Conservation (phyloP, 495 filamentous ascomycete genomes). For the Pseudomonodictys pantanalensis region DNA sequence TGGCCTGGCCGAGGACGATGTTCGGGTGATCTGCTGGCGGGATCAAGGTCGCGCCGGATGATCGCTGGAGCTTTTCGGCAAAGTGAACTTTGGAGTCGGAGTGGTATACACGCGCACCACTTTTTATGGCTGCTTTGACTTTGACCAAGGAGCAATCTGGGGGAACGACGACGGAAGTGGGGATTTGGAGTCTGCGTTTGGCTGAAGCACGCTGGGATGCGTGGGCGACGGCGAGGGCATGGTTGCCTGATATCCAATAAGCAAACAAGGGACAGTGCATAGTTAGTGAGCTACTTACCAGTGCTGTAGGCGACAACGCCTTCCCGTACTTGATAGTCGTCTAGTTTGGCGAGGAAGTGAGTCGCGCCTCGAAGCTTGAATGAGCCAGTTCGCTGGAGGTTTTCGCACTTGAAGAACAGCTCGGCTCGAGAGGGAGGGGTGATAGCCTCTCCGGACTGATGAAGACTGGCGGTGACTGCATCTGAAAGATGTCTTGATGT, state of each 20-base stretch:
- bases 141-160: neutral
- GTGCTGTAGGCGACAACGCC: constrained; percentile 15
- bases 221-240: constrained; percentile 6
- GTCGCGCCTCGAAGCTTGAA: constrained; percentile 12
- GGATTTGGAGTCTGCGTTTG: neutral
- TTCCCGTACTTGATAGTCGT: constrained; percentile 1
- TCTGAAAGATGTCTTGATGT: neutral
- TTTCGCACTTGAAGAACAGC: constrained; percentile 15
- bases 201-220: neutral
- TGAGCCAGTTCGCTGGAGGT: constrained; percentile 4
- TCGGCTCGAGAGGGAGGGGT: neutral
- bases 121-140: neutral
- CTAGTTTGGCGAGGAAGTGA: constrained; percentile 3
- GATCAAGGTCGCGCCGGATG: constrained; percentile 1
- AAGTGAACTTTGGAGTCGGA: neutral
- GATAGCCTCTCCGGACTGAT: neutral
- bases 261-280: too few relatives aligned
- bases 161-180: constrained; percentile 7
- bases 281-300: neutral
- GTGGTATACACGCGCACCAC: neutral
- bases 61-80: neutral
- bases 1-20: constrained; percentile 4
- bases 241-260: constrained; percentile 11
- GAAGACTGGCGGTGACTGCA: neutral
- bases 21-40: constrained; percentile 6